phyloP scores from a whole-genome alignment of 805 yeast species.

The Starmerella vitae region DNA sequence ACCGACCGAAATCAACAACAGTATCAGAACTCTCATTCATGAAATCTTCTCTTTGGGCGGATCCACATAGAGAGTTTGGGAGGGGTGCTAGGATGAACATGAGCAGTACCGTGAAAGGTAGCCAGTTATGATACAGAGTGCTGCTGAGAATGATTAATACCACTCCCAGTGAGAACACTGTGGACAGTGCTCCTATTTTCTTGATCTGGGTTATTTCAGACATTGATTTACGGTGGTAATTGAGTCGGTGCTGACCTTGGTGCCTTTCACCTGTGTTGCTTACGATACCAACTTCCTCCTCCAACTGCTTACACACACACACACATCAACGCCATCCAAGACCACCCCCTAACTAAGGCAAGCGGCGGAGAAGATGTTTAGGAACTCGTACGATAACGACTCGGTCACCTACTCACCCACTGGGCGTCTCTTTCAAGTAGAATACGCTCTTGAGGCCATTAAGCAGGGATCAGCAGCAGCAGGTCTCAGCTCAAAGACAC shows the following conservation, averaged over 20 bases:
- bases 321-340: background rate
- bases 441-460: slow-evolving; percentile 86
- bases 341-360: background rate
- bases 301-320: background rate
- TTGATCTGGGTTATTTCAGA: slow-evolving; percentile 45
- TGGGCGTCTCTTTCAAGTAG: slow-evolving; percentile 78
- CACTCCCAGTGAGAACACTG: slow-evolving; percentile 78
- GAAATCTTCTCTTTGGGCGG: slow-evolving; percentile 43
- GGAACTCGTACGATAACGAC: slow-evolving; percentile 97
- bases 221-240: too few relatives aligned
- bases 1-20: slow-evolving; percentile 67
- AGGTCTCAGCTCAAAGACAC: slow-evolving; percentile 72
- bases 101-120: slow-evolving; percentile 64
- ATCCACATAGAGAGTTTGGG: slow-evolving; percentile 49
- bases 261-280: too few relatives aligned
- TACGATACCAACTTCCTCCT: too few relatives aligned
- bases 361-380: slow-evolving; percentile 40
- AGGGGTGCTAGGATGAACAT: slow-evolving; percentile 57
- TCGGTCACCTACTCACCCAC: slow-evolving; percentile 95
- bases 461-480: slow-evolving; percentile 97
- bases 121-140: slow-evolving; percentile 80
- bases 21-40: slow-evolving; percentile 39
- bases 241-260: too few relatives aligned
- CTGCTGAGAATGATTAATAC: slow-evolving; percentile 77
- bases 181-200: slow-evolving; percentile 60